Conservation (phyloP, 345 rosid genomes). For the Citrus mangshanensis region DNA sequence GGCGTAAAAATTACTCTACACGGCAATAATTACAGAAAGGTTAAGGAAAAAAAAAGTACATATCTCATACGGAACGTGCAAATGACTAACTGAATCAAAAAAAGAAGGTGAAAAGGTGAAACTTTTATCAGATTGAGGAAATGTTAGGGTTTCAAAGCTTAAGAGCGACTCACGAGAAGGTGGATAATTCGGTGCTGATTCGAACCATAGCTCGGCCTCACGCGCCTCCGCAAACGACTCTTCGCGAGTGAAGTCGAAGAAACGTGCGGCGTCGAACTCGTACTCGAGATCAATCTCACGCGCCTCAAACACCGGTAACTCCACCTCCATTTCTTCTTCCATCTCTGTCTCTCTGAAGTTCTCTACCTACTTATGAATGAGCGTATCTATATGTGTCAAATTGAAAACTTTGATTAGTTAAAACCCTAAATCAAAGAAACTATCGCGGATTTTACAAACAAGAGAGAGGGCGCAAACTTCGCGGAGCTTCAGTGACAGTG, state of each 20-base stretch:
- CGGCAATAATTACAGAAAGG: not conserved
- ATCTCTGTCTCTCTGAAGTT: conserved; percentile 10
- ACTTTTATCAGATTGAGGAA: not conserved
- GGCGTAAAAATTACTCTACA: not conserved
- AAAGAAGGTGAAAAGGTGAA: not conserved
- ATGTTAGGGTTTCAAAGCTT: conserved; percentile 11
- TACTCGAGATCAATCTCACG: conserved; percentile 75
- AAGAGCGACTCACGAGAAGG: conserved; percentile 76
- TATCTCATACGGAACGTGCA: not conserved
- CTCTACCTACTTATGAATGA: not conserved
- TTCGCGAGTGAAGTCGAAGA: conserved; percentile 71
- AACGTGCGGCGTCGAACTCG: conserved; percentile 86
- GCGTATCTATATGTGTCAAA: not conserved
- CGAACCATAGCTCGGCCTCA: conserved; percentile 73
- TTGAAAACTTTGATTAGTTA: conserved; percentile 6
- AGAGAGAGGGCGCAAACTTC: conserved; percentile 29
- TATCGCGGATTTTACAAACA: conserved; percentile 18
- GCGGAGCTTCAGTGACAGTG: conserved; percentile 20
- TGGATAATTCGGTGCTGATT: conserved; percentile 64
- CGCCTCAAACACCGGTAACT: conserved; percentile 58
- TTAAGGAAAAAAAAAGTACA: not conserved
- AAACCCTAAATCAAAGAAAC: conserved; percentile 34
- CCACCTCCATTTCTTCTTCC: conserved; percentile 49
- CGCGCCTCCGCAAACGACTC: conserved; percentile 62
- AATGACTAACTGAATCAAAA: not conserved